Evolutionary conservation across 441 rosid genomes (phyloP).

Genomic region (Erysimum pusillum): DNA sequence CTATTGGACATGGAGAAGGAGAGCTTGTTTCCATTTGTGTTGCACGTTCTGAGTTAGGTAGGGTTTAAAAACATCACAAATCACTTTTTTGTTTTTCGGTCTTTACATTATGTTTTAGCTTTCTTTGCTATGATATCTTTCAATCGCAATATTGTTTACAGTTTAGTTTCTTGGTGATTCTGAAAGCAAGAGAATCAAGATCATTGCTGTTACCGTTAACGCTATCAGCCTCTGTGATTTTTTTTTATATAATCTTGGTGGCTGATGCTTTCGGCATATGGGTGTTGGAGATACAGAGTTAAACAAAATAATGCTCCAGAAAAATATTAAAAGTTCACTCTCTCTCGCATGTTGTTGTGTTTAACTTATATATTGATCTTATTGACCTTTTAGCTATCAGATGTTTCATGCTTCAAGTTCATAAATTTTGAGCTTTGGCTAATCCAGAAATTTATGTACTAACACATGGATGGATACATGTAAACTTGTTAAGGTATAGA

Average conservation of each 20-base stretch:
- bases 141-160: slow-evolving; percentile 1
- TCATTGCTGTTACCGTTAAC: not conserved
- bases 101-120: not conserved
- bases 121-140: too few species aligned
- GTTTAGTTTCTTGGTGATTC: slow-evolving; percentile 12
- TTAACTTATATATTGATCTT: too few species aligned
- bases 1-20: slow-evolving; percentile 53
- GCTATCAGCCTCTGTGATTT: not conserved
- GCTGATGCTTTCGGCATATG: not conserved
- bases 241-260: slow-evolving; percentile 27
- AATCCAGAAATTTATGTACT: slow-evolving; percentile 4
- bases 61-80: slow-evolving; percentile 28
- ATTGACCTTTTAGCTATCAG: not conserved
- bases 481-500: slow-evolving; percentile 10
- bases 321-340: not conserved
- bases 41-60: slow-evolving; percentile 55
- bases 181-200: slow-evolving; percentile 26
- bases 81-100: not conserved
- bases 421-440: slow-evolving; percentile 16
- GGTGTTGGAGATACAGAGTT: slow-evolving; percentile 13
- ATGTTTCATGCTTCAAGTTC: too few species aligned
- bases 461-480: slow-evolving; percentile 6
- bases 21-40: slow-evolving; percentile 50
- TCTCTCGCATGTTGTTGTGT: not conserved
- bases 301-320: slow-evolving; percentile 27